phyloP scores from a whole-genome alignment of 179 eudicot species.

The Drosera spatulata region DNA sequence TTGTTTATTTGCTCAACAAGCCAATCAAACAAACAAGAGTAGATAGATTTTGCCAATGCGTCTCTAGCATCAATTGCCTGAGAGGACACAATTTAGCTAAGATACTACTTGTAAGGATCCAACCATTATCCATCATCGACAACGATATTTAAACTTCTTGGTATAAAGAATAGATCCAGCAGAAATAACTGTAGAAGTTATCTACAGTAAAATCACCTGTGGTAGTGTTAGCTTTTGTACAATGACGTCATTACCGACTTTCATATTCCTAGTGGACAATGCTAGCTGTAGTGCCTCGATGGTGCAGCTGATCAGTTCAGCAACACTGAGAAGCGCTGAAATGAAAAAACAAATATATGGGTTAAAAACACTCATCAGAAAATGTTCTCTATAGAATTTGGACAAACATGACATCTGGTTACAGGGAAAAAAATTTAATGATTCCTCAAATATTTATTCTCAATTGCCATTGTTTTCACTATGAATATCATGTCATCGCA shows the following conservation, averaged over 20 bases:
- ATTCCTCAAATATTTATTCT: no score
- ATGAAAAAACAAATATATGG: conserved; percentile 10
- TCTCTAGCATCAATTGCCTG: conserved; percentile 95
- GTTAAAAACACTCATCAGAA: no score
- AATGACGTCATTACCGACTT: conserved; percentile 62
- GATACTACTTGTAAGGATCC: no score
- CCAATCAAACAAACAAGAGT: conserved; percentile 97
- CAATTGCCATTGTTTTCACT: no score
- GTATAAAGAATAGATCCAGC: not conserved
- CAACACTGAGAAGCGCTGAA: conserved; percentile 75
- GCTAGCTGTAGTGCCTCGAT: conserved; percentile 58
- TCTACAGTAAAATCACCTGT: conserved; percentile 46
- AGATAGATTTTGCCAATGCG: conserved; percentile 90
- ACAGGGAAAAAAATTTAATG: no score
- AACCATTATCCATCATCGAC: no score
- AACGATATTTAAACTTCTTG: not conserved
- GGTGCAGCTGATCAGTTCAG: conserved; percentile 67
- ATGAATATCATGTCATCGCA: no score
- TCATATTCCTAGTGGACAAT: conserved; percentile 77
- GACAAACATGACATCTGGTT: no score
- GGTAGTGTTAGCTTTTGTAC: conserved; percentile 72
- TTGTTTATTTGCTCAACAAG: conserved; percentile 91
- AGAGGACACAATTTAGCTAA: conserved; percentile 2
- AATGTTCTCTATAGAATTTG: no score
- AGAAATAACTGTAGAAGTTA: not conserved